Conservation (phyloP, 2,329 filamentous ascomycete genomes). For the Periconia digitata region DNA sequence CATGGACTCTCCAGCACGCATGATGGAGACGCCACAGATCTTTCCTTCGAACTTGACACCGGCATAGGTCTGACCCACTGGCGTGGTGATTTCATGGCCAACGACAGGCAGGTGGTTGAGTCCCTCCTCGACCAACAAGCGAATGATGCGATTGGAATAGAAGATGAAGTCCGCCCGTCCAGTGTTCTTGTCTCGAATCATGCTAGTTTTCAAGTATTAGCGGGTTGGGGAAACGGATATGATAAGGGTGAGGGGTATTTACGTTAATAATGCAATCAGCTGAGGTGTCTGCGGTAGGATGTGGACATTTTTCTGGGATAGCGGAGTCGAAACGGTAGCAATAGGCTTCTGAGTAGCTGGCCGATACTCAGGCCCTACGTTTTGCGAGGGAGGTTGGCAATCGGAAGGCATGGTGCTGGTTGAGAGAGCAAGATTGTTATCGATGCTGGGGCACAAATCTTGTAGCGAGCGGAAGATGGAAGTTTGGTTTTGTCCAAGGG, state of each 20-base stretch:
- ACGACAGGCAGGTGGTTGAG: conserved; percentile 94
- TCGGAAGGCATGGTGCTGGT: conserved; percentile 25
- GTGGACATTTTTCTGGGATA: conserved; percentile 83
- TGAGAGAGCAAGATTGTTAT: conserved; percentile 6
- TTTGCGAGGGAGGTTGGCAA: conserved; percentile 52
- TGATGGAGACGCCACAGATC: conserved; percentile 97
- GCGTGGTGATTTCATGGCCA: conserved; percentile 85
- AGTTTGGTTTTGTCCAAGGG: not conserved
- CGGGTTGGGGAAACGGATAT: conserved; percentile 1
- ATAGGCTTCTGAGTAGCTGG: conserved; percentile 76
- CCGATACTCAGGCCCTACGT: conserved; percentile 79
- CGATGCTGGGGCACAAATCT: conserved; percentile 1
- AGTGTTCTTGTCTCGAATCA: conserved; percentile 91
- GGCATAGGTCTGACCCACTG: conserved; percentile 82
- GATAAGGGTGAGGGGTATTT: conserved; percentile 50
- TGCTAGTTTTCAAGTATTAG: conserved; percentile 59
- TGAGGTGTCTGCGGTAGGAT: conserved; percentile 92
- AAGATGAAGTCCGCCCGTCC: conserved; percentile 97
- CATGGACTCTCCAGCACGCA: conserved; percentile 98
- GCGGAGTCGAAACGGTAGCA: conserved; percentile 83
- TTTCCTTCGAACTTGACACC: conserved; percentile 96
- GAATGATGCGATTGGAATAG: conserved; percentile 97
- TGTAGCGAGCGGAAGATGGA: not conserved
- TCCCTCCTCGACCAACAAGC: conserved; percentile 92
- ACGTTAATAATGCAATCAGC: conserved; percentile 96